Base-by-base conservation (phyloP, 1,284 basidiomycete genomes). In the Leccinum pachyderme region DNA sequence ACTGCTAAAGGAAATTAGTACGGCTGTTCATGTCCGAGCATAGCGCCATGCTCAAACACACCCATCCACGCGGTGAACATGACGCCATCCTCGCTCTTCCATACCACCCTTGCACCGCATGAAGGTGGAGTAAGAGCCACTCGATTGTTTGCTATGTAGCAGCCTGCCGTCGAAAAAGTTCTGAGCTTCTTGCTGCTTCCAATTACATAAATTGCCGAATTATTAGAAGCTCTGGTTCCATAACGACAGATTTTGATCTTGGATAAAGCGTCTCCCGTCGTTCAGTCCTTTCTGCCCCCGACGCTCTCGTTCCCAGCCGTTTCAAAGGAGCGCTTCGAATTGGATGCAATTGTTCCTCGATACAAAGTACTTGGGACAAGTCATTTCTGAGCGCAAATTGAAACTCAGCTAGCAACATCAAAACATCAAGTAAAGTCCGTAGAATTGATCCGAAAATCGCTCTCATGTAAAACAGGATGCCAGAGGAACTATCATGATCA, bases 401-500 rank as follows among this genome's bases (percentile, higher is more conserved):
- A 41, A 41, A 41, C 39, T 18, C 22, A 41, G 18, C 18, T 18
- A 5, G 37, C 37, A 18, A 18, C 18, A 18, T 18, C 18, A 18
- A 37, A 49, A 18, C n/a, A 52, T 5, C 51, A 18, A 52, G 18
- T 18, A 18, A 18, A 18, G 55, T 61, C 54, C 51, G 46, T 53
- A 15, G 13, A 3, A 50, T 7, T 27, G 31, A 47, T 15, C 15
- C 7, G 44, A 50, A 47, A 58, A 47, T 41, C 15, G 45, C 56
- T 56, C 52, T 41, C 39, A 46, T 15, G 37, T 47, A 51, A 28
- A 15, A 48, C 39, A 49, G 54, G 31, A 47, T 47, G 41, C 11
- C 7, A 41, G n/a, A n/a, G 39, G 53, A 27, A 46, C 53, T 18
- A 37, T 18, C 41, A 47, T 31, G 28, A 64, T 52, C 47, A 51